These are phyloP conservation scores for Xylariaceae sp. DNA, from an alignment of 2,329 filamentous ascomycete species.

Conservation along the genomic window DNA sequence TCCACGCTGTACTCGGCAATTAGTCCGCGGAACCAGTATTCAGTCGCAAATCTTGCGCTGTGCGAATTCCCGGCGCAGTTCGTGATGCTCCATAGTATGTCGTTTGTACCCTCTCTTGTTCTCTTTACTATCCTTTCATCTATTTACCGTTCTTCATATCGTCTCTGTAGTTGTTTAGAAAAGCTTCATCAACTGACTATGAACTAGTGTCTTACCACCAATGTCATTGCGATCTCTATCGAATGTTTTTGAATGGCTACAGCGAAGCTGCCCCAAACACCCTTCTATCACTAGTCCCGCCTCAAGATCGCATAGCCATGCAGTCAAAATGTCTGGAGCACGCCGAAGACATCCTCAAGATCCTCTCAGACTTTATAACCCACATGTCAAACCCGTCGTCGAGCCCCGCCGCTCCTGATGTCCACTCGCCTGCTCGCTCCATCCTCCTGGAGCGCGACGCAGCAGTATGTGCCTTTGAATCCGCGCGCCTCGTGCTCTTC, in stretches of 20 bases:
- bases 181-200: neutral
- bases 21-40: constrained; percentile 21
- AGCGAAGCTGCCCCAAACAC: constrained; percentile 35
- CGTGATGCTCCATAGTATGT: constrained; percentile 29
- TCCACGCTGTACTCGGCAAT: constrained; percentile 18
- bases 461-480: constrained; percentile 41
- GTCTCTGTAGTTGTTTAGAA: neutral
- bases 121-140: neutral
- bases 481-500: constrained; percentile 37
- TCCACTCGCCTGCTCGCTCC: constrained; percentile 14
- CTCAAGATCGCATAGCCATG: constrained; percentile 27
- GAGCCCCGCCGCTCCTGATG: neutral
- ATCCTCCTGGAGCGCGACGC: constrained; percentile 38
- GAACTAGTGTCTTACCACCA: constrained; percentile 36
- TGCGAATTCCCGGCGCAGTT: constrained; percentile 25
- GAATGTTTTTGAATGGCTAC: constrained; percentile 39
- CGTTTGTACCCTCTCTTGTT: neutral
- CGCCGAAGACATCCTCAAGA: constrained; percentile 36
- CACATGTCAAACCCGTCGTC: constrained; percentile 1
- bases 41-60: constrained; percentile 19
- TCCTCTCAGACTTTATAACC: constrained; percentile 29
- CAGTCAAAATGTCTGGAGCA: constrained; percentile 35
- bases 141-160: neutral
- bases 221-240: constrained; percentile 41
- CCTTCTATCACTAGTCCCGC: constrained; percentile 25